Evolutionary conservation across 768 basidiomycete species (phyloP), one percentile per base, ranked within the genome.

Genomic region (Amanita inopinata): DNA sequence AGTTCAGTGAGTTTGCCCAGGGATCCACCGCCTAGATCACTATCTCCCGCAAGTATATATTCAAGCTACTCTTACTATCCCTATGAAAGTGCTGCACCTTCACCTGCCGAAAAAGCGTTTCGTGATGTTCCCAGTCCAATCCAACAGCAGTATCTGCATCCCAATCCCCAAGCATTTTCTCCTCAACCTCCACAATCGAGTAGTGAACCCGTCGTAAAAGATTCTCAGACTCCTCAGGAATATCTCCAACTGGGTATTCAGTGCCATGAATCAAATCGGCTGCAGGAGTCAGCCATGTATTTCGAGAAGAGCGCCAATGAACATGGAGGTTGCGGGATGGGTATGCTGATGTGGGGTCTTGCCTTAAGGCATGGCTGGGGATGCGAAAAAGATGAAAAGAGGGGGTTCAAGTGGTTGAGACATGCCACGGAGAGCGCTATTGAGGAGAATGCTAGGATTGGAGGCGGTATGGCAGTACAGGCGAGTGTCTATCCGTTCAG

Each of bases 271-370:
- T 74, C 78, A 22, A 80, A 87, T 56, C 68, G 75, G 32, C 65
- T 90, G 3, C 55, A 56, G 33, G 82, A 85, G 51, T 80, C 81
- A 8, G 86, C 84, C 0, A 54, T 58, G 18, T 86, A 68, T 58
- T 89, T 90, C 55, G 86, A 90, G 62, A 73, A 71, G 60, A 77
- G 80, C 34, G 87, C 87, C 8, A 84, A 67, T 40, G 65, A 75
- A 47, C 62, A 69, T 38, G 89, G 89, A 1, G 91, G 88, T 1
- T 90, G 84, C 53, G 83, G 82, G 1, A 78, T 88, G 3, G 91
- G 91, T 12, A 92, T 91, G 88, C 61, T 93, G 46, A 89, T 94
- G 85, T 92, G 84, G 74, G 91, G 90, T 0, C 63, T 94, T 31
- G 68, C 87, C 22, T 63, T 91, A 53, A 67, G 90, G 39, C 86